These are phyloP conservation scores for Boletus rubropictus DNA, from an alignment of 768 basidiomycete genomes.

Conservation along the genomic window DNA sequence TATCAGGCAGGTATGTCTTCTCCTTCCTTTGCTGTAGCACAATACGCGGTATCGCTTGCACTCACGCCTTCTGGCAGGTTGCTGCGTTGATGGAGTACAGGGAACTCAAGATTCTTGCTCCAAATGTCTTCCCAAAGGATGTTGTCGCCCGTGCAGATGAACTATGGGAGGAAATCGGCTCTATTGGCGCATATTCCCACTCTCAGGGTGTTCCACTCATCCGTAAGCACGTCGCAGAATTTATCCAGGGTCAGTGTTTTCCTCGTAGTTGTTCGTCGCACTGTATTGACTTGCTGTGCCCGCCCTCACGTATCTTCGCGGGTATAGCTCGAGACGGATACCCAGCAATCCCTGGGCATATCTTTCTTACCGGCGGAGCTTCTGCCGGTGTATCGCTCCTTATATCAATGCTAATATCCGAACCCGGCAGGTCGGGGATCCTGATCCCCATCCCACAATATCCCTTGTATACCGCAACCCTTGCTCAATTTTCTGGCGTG, in stretches of 20 bases:
- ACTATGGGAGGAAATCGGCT: slow-evolving; percentile 81
- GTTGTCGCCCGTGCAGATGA: slow-evolving; percentile 78
- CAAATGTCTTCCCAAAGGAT: slow-evolving; percentile 77
- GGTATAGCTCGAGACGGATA: slow-evolving; percentile 80
- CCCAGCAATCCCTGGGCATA: slow-evolving; percentile 73
- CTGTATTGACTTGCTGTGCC: slow-evolving; percentile 4
- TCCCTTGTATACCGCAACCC: slow-evolving; percentile 92
- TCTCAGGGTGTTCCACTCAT: slow-evolving; percentile 90
- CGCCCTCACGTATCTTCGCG: not conserved
- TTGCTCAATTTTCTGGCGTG: slow-evolving; percentile 78
- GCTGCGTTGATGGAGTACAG: slow-evolving; percentile 92
- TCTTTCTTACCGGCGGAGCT: slow-evolving; percentile 94
- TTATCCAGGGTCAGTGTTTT: slow-evolving; percentile 65
- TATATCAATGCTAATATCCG: slow-evolving; percentile 71
- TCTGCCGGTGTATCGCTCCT: slow-evolving; percentile 90
- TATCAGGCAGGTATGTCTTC: slow-evolving; percentile 70
- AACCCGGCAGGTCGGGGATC: slow-evolving; percentile 58
- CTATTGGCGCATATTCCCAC: slow-evolving; percentile 92
- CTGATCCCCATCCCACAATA: slow-evolving; percentile 98
- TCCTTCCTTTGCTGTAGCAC: not conserved
- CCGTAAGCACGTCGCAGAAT: slow-evolving; percentile 80
- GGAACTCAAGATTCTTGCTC: slow-evolving; percentile 69
- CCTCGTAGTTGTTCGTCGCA: not conserved
- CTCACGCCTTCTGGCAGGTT: slow-evolving; percentile 44
- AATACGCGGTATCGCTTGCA: not conserved